Evolutionary conservation across 1,284 basidiomycete species (phyloP).

Genomic region (Marasmius oreades): DNA sequence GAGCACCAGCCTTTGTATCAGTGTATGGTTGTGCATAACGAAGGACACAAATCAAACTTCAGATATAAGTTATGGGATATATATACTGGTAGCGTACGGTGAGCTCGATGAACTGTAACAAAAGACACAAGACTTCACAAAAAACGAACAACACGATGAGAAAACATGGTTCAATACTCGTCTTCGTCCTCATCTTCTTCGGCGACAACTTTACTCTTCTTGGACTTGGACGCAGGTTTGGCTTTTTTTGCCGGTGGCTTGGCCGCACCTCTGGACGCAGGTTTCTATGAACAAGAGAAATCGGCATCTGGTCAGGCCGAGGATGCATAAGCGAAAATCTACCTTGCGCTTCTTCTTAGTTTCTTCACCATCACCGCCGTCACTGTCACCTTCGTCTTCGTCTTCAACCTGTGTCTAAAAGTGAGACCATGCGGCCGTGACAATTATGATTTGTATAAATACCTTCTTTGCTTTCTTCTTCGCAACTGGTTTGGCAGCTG

Average conservation of each 20-base stretch:
- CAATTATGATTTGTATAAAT: background rate
- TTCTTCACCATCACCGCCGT: slow-evolving; percentile 25
- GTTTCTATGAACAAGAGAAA: slow-evolving; percentile 24
- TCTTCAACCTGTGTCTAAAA: slow-evolving; percentile 15
- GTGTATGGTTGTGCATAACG: no score
- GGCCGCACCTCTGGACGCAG: slow-evolving; percentile 27
- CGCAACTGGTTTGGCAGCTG: slow-evolving; percentile 24
- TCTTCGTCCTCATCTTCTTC: slow-evolving; percentile 34
- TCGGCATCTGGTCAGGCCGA: background rate
- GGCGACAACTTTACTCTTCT: slow-evolving; percentile 36
- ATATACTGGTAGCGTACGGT: background rate
- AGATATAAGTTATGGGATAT: background rate
- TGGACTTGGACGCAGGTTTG: slow-evolving; percentile 31
- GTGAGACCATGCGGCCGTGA: background rate
- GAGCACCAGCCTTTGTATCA: no score
- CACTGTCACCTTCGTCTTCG: slow-evolving; percentile 26
- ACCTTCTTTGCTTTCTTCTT: slow-evolving; percentile 21
- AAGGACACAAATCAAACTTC: background rate
- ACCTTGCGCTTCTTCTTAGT: slow-evolving; percentile 46
- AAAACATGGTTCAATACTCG: slow-evolving; percentile 3
- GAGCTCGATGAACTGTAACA: background rate
- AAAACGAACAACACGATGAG: background rate
- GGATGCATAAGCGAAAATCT: slow-evolving; percentile 4
- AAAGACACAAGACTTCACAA: background rate
- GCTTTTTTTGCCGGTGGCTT: slow-evolving; percentile 36